A percentile compares a stretch with the other conserved stretches of the same genome.
phyloP scores from a whole-genome alignment of 2,329 filamentous ascomycete species.

The Colletotrichum noveboracense region DNA sequence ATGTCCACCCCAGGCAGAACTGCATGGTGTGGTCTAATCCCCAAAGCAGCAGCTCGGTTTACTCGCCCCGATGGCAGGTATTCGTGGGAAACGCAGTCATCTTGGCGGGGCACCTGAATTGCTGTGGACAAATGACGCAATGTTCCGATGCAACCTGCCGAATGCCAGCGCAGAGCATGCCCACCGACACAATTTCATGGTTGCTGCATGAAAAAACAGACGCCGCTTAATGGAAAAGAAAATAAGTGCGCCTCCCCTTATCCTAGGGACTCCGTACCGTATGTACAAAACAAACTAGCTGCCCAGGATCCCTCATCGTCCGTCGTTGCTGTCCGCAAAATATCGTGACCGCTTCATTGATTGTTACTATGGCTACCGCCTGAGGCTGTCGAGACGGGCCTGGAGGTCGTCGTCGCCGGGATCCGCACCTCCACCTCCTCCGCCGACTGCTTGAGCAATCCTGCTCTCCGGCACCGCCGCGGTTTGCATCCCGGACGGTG shows the following conservation, averaged over 20 bases:
- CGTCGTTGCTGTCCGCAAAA: neutral
- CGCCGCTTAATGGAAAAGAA: neutral
- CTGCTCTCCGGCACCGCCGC: slow-evolving; percentile 74
- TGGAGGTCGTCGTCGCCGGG: slow-evolving; percentile 91
- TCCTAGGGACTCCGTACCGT: neutral
- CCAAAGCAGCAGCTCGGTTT: neutral
- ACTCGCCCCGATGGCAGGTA: neutral
- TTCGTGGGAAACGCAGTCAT: neutral
- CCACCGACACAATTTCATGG: neutral
- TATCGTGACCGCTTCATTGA: neutral
- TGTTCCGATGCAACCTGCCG: neutral
- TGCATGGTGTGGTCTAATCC: neutral
- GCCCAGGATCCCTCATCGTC: neutral
- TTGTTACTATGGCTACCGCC: slow-evolving; percentile 47
- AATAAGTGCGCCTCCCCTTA: slow-evolving; percentile 15
- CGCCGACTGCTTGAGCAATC: slow-evolving; percentile 87
- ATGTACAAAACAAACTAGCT: slow-evolving; percentile 19
- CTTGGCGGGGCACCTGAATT: neutral
- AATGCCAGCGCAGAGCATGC: neutral
- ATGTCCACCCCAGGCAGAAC: neutral
- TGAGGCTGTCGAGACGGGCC: slow-evolving; percentile 87
- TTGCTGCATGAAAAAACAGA: neutral
- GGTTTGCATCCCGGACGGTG: slow-evolving; percentile 82
- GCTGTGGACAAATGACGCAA: slow-evolving; percentile 8
- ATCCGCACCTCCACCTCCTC: slow-evolving; percentile 61